These are phyloP conservation scores for Stagonosporopsis vannaccii DNA, from an alignment of 2,329 filamentous ascomycete genomes.

Conservation along the genomic window DNA sequence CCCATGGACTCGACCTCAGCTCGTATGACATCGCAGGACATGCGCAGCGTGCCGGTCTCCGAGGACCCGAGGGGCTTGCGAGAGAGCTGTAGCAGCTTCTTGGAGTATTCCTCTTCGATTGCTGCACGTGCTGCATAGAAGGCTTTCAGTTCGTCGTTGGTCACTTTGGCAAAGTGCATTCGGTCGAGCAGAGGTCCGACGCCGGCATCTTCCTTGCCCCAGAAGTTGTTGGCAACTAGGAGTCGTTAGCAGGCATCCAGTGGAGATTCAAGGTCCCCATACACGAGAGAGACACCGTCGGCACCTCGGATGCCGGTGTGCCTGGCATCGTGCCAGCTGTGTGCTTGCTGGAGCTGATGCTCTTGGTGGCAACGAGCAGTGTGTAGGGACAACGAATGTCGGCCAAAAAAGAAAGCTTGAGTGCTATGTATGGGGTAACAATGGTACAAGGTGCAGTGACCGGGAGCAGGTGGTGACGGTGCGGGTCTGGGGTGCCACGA, in stretches of 20 bases:
- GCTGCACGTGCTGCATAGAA: constrained; percentile 92
- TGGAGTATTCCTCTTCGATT: constrained; percentile 95
- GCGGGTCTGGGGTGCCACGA: constrained; percentile 17
- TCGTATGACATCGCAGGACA: constrained; percentile 85
- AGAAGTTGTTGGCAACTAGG: constrained; percentile 98
- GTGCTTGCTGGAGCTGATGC: constrained; percentile 33
- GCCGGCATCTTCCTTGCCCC: constrained; percentile 98
- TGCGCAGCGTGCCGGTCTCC: constrained; percentile 82
- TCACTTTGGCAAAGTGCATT: constrained; percentile 93
- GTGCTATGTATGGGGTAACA: constrained; percentile 21
- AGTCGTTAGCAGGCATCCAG: constrained; percentile 40
- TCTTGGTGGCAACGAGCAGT: constrained; percentile 16
- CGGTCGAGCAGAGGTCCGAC: constrained; percentile 90
- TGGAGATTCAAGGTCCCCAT: constrained; percentile 30
- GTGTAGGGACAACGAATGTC: constrained; percentile 24
- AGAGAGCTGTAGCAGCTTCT: constrained; percentile 84
- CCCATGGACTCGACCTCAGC: constrained; percentile 92
- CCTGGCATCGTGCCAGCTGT: constrained; percentile 63
- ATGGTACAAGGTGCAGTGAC: constrained; percentile 25
- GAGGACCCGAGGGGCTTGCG: constrained; percentile 89
- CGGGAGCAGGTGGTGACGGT: constrained; percentile 36
- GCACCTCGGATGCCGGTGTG: constrained; percentile 62
- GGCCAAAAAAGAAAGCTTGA: constrained; percentile 20
- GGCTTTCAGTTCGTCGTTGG: constrained; percentile 82
- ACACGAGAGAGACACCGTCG: constrained; percentile 74